Percentiles rank a stretch among this genome's conserved stretches.
These are phyloP conservation scores for Amylocystis lapponica DNA, from an alignment of 768 basidiomycete species.

Conservation along the genomic window DNA sequence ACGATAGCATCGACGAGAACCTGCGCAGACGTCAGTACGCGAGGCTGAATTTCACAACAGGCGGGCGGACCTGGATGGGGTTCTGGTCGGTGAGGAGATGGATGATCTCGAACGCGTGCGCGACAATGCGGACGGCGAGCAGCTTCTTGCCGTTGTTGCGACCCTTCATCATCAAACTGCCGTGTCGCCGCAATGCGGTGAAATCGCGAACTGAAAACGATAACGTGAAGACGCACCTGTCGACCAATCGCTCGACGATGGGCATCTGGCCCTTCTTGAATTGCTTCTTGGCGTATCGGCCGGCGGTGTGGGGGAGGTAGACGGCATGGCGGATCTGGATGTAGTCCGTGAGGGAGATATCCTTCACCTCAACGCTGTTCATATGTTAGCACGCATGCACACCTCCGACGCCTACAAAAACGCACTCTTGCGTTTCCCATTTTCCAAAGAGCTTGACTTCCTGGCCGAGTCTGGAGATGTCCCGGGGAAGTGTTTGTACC, in stretches of 20 bases:
- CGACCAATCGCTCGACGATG: conserved; percentile 98
- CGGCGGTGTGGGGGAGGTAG: conserved; percentile 97
- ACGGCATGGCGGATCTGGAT: conserved; percentile 98
- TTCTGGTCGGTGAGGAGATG: conserved; percentile 99
- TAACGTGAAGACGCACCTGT: conserved; percentile 59
- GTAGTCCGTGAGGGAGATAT: conserved; percentile 98
- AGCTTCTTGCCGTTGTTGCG: conserved; percentile 99
- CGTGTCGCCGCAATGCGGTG: conserved; percentile 11
- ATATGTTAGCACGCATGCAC: neutral
- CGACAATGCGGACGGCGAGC: conserved; percentile 97
- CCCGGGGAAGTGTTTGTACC: conserved; percentile 71
- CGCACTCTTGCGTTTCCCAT: conserved; percentile 98
- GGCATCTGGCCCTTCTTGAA: conserved; percentile 99
- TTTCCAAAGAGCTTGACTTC: conserved; percentile 97
- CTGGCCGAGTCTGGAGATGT: conserved; percentile 73
- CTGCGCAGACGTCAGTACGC: conserved; percentile 29
- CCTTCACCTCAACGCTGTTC: conserved; percentile 92
- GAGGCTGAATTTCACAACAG: neutral
- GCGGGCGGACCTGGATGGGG: conserved; percentile 82
- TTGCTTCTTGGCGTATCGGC: conserved; percentile 99
- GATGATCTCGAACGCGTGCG: conserved; percentile 99
- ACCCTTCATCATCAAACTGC: conserved; percentile 99
- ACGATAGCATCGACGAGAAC: conserved; percentile 97
- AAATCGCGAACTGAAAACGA: neutral
- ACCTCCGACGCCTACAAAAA: conserved; percentile 17